Percentiles rank a stretch among this genome's conserved stretches.
Evolutionary conservation across 176 grass and related monocot genomes (phyloP).

Genomic region (Oryza australiensis): DNA sequence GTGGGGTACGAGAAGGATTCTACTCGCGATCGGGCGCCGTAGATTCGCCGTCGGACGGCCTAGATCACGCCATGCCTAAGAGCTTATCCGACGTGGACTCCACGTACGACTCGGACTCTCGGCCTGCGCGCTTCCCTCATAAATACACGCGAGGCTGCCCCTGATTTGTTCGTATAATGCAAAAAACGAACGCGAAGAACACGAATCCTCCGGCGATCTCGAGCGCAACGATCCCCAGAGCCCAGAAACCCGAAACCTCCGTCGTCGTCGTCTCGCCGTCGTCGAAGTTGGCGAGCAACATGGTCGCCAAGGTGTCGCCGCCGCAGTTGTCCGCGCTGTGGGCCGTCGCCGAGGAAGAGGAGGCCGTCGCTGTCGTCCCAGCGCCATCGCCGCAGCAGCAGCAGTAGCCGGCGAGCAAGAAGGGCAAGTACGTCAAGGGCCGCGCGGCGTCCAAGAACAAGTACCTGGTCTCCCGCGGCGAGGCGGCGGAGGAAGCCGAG

Average conservation of each 20-base stretch:
- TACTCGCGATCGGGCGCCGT: not conserved
- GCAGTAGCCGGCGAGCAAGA: too few species aligned
- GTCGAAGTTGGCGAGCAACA: not conserved
- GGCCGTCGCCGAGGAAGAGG: not conserved
- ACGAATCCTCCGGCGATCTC: slow-evolving; percentile 18
- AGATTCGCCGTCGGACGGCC: not conserved
- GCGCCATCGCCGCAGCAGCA: not conserved
- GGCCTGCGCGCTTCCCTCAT: not conserved
- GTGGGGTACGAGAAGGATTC: not conserved
- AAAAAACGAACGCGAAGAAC: not conserved
- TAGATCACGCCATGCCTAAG: not conserved
- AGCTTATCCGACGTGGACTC: not conserved
- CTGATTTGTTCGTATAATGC: not conserved
- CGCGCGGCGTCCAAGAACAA: too few species aligned
- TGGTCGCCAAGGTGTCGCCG: too few species aligned
- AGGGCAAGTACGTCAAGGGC: too few species aligned
- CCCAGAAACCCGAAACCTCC: not conserved
- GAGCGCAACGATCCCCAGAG: not conserved
- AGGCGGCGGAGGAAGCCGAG: not conserved
- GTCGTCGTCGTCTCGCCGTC: not conserved
- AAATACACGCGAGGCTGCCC: slow-evolving; percentile 4
- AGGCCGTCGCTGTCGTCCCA: not conserved
- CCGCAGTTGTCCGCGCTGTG: too few species aligned
- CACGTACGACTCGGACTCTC: not conserved
- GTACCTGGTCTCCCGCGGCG: not conserved